These are phyloP conservation scores for Fusarium anthophilum DNA, from an alignment of 2,329 filamentous ascomycete genomes.

Conservation along the genomic window DNA sequence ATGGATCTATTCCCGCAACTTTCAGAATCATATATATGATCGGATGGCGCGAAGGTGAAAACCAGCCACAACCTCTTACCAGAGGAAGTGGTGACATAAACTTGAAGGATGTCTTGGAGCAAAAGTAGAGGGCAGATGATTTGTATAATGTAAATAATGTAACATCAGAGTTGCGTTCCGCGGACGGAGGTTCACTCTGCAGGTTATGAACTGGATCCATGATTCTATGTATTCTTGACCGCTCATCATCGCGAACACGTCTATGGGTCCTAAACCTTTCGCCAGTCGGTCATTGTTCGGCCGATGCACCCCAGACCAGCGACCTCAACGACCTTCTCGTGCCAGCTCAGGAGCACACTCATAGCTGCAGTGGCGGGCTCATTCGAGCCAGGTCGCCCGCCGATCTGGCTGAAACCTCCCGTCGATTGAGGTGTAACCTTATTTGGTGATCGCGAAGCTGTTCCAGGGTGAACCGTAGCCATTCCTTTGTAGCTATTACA, in stretches of 20 bases:
- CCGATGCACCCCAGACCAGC: constrained; percentile 91
- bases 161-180: constrained; percentile 6
- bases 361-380: constrained; percentile 86
- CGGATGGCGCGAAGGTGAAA: constrained; percentile 88
- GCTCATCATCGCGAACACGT: constrained; percentile 16
- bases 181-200: neutral
- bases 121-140: constrained; percentile 47
- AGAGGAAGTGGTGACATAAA: constrained; percentile 88
- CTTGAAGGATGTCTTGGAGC: constrained; percentile 80
- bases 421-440: constrained; percentile 78
- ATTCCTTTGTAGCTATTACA: constrained; percentile 85
- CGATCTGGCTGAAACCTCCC: constrained; percentile 84
- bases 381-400: constrained; percentile 61
- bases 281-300: constrained; percentile 94
- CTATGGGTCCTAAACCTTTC: constrained; percentile 65
- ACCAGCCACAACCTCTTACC: constrained; percentile 81
- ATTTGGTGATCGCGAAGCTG: constrained; percentile 54
- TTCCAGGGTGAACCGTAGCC: constrained; percentile 59
- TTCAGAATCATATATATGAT: constrained; percentile 99
- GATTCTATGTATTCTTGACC: constrained; percentile 33
- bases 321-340: constrained; percentile 97
- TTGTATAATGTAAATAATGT: constrained; percentile 22
- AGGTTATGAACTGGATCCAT: constrained; percentile 16
- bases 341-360: constrained; percentile 98
- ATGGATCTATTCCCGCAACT: constrained; percentile 83